A percentile compares a stretch with the other conserved stretches of the same genome.
Evolutionary conservation across 169 alveolate species (phyloP).

Genomic region (Plasmodium yoelii): DNA sequence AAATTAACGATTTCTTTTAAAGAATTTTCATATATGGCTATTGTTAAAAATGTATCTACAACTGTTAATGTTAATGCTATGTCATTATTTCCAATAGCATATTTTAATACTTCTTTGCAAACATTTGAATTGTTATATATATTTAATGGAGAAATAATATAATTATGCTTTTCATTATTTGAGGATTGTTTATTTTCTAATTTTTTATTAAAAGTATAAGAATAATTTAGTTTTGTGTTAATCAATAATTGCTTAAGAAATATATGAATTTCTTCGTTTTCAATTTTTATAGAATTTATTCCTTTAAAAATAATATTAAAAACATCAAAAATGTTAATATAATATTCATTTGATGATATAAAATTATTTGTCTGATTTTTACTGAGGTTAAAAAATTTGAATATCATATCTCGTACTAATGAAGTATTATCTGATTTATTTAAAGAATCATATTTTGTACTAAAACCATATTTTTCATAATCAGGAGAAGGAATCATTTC

Average conservation of each 20-base stretch:
- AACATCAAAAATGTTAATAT: conserved; percentile 41
- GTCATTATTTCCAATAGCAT: conserved; percentile 59
- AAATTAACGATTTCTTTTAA: conserved; percentile 58
- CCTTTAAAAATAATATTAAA: conserved; percentile 72
- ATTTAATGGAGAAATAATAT: conserved; percentile 46
- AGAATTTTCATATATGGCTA: conserved; percentile 68
- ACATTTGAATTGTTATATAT: conserved; percentile 45
- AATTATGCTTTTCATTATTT: conserved; percentile 6
- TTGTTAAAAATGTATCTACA: conserved; percentile 64
- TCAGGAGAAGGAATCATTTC: conserved; percentile 77
- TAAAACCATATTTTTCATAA: conserved; percentile 69
- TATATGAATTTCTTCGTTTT: conserved; percentile 58
- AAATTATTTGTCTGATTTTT: conserved; percentile 4
- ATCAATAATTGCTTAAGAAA: conserved; percentile 54
- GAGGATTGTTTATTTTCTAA: conserved; percentile 7
- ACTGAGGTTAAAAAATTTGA: conserved; percentile 56
- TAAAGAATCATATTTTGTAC: conserved; percentile 3
- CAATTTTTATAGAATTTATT: conserved; percentile 45
- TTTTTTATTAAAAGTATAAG: conserved; percentile 21
- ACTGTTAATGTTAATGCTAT: conserved; percentile 43
- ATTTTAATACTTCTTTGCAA: conserved; percentile 68
- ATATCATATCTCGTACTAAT: conserved; percentile 55
- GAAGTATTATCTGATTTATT: conserved; percentile 48
- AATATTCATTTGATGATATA: conserved; percentile 23
- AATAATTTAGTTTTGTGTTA: conserved; percentile 24